phyloP scores from a whole-genome alignment of 352 stramenopile genomes.

The Bremia lactucae region DNA sequence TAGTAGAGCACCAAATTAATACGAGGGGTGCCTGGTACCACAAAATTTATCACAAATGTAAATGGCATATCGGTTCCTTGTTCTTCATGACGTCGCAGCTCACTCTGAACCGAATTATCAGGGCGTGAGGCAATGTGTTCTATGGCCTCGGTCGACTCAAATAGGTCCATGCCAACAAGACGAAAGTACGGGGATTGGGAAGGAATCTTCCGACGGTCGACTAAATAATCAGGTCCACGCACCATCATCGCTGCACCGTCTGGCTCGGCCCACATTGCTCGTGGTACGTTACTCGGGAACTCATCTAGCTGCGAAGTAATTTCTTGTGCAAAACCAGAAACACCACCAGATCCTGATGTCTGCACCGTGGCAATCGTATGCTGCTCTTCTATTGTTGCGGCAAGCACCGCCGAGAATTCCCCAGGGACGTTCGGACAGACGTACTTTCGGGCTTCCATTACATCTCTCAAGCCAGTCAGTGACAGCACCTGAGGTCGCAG shows the following conservation, averaged over 20 bases:
- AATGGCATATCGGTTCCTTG: constrained; percentile 58
- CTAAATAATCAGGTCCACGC: constrained; percentile 56
- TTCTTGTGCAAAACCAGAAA: constrained; percentile 10
- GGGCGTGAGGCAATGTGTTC: constrained; percentile 52
- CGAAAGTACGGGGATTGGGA: constrained; percentile 55
- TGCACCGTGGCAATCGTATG: constrained; percentile 5
- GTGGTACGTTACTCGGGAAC: constrained; percentile 44
- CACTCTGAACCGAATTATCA: constrained; percentile 53
- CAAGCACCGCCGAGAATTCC: constrained; percentile 38
- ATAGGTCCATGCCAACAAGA: constrained; percentile 58
- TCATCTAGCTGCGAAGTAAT: constrained; percentile 24
- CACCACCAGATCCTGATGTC: constrained; percentile 7
- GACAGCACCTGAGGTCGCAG: constrained; percentile 49
- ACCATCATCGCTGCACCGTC: constrained; percentile 61
- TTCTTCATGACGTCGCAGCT: constrained; percentile 45
- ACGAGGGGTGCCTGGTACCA: constrained; percentile 48
- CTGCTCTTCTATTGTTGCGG: constrained; percentile 24
- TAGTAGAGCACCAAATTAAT: constrained; percentile 68
- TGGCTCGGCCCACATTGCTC: constrained; percentile 58
- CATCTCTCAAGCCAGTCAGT: constrained; percentile 45
- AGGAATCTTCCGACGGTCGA: constrained; percentile 58
- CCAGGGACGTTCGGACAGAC: constrained; percentile 57
- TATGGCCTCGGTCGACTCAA: constrained; percentile 35
- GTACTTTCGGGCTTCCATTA: constrained; percentile 71
- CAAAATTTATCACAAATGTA: constrained; percentile 73